Base-by-base conservation (phyloP, 2,329 filamentous ascomycete species). In the Diaporthe eres region DNA sequence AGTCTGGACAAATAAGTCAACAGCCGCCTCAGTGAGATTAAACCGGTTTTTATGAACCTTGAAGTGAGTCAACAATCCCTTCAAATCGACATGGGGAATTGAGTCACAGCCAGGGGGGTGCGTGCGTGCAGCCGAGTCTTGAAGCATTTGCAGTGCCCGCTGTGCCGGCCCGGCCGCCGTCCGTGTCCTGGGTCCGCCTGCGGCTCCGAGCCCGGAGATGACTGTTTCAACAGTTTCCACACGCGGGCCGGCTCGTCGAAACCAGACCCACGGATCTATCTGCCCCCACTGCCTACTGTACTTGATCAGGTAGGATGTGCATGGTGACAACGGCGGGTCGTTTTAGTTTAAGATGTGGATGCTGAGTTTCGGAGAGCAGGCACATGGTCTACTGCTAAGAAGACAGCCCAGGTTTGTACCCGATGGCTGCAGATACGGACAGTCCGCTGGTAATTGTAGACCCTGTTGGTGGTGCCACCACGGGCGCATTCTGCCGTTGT, bases 141-240 rank as follows among this genome's bases (percentile, higher is more conserved):
- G 51, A 57, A 42, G 57, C 70, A 42, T 58, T 72, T 55, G 60
- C 61, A 67, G 60, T 65, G 71, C 71, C 44, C 65, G 13, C 47
- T 28, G 31, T 34, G 47, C 68, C 61, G 58, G 70, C 49, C 53
- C 65, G 65, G 31, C 44, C 44, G 55, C 65, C 60, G 44, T 17
- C 25, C 10, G 72, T 37, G 39, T n/a, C 37, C 34, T 65, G 47
- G 44, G 61, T 42, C 17, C 58, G 44, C 22, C 37, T 28, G 34
- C 75, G 68, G 75, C 63, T 77, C 75, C 75, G 75, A 77, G 74
- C 60, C 73, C 75, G 75, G 75, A 77, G 75, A 34, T 42, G 28
- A 70, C 60, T 49, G 49, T 42, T 25, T 25, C 15, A 65, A 65
- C 58, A 25, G 58, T 53, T 31, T 67, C 68, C 75, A 72, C 49